phyloP scores from a whole-genome alignment of 208 protist genomes.

The Acanthamoeba rhysodes region DNA sequence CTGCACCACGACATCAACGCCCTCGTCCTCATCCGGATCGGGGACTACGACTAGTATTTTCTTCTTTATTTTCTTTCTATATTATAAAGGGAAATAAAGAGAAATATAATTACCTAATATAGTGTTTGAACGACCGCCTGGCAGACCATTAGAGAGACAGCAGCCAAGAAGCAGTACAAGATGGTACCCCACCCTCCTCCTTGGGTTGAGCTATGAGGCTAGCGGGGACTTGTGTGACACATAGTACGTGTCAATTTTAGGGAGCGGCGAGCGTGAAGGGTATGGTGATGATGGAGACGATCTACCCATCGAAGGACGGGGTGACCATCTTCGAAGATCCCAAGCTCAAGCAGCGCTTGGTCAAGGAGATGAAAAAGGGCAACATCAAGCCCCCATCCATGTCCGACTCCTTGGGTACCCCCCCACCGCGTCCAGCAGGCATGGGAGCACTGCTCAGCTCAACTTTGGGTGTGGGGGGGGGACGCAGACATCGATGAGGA shows the following conservation, averaged over 20 bases:
- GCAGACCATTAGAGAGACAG: neutral
- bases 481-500: conserved; percentile 51
- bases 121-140: neutral
- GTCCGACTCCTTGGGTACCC: neutral
- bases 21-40: neutral
- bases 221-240: too few species aligned
- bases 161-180: neutral
- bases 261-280: conserved; percentile 71
- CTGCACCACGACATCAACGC: conserved; percentile 51
- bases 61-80: neutral
- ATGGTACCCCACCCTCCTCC: neutral
- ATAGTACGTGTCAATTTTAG: neutral
- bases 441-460: neutral
- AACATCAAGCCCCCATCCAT: conserved; percentile 45
- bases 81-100: neutral
- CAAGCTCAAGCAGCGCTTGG: conserved; percentile 57
- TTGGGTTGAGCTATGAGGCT: neutral
- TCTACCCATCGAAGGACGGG: conserved; percentile 38
- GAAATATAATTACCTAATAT: neutral
- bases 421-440: neutral
- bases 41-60: neutral
- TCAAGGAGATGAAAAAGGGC: conserved; percentile 71
- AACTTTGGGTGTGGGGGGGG: neutral
- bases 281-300: conserved; percentile 73
- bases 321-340: conserved; percentile 68